Conservation (phyloP, 2,329 filamentous ascomycete genomes). For the Tolypocladium guangdongense region DNA sequence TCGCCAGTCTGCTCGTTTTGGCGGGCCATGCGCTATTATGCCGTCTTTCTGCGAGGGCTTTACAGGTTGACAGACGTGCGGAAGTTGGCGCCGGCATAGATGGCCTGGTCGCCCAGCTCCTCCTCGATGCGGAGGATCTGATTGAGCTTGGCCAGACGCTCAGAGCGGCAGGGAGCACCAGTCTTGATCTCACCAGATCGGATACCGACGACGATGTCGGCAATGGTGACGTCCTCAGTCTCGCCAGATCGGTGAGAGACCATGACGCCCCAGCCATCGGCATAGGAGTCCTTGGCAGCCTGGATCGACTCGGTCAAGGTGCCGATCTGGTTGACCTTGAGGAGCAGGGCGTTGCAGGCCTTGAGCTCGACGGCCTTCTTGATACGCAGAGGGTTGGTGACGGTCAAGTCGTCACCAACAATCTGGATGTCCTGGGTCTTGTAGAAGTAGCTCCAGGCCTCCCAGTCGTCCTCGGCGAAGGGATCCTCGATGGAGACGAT, state of each 20-base stretch:
- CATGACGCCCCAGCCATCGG: conserved; percentile 97
- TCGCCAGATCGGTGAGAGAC: conserved; percentile 98
- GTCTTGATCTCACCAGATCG: conserved; percentile 98
- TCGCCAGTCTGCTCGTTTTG: neutral
- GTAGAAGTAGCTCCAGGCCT: conserved; percentile 99
- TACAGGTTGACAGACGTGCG: conserved; percentile 82
- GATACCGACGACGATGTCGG: conserved; percentile 94
- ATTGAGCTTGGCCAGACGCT: conserved; percentile 99
- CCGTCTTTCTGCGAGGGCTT: conserved; percentile 12
- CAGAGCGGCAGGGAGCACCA: conserved; percentile 87
- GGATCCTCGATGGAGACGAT: conserved; percentile 99
- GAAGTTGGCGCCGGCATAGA: conserved; percentile 92
- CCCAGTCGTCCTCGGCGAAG: conserved; percentile 99
- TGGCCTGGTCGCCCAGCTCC: conserved; percentile 83
- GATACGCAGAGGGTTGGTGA: conserved; percentile 98
- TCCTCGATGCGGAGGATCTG: conserved; percentile 99
- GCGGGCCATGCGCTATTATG: neutral
- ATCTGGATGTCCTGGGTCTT: conserved; percentile 98
- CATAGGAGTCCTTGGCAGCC: conserved; percentile 96
- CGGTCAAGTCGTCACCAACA: conserved; percentile 95
- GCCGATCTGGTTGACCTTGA: conserved; percentile 99
- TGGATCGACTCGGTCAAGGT: conserved; percentile 98
- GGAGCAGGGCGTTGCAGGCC: conserved; percentile 93
- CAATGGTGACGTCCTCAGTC: conserved; percentile 99
- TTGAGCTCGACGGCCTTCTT: conserved; percentile 99